A percentile compares a stretch with the other conserved stretches of the same genome.
Evolutionary conservation across 2,329 filamentous ascomycete species (phyloP).

Genomic region (Trichoderma brevicompactum): DNA sequence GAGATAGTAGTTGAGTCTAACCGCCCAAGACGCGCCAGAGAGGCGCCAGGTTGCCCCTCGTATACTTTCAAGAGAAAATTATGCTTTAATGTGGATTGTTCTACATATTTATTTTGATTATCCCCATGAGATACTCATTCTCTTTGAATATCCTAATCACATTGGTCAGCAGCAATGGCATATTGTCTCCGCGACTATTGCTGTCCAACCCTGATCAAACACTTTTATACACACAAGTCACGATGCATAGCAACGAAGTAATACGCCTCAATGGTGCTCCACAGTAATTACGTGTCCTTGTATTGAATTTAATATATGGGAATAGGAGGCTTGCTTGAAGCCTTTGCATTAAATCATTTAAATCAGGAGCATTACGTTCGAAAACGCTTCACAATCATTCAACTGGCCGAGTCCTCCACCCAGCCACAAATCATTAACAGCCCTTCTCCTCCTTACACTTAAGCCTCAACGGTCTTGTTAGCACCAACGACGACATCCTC

Average conservation of each 20-base stretch:
- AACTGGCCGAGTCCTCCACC: background rate
- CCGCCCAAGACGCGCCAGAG: background rate
- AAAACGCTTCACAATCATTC: slow-evolving; percentile 26
- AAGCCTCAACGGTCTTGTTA: slow-evolving; percentile 43
- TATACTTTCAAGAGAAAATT: background rate
- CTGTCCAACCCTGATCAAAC: background rate
- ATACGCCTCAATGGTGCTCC: background rate
- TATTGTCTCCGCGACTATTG: background rate
- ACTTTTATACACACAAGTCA: background rate
- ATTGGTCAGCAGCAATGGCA: background rate
- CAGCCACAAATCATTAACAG: slow-evolving; percentile 13
- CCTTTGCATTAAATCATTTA: slow-evolving; percentile 26
- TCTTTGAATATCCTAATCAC: background rate
- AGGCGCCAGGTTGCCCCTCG: background rate
- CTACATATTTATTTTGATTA: background rate
- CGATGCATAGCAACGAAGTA: background rate
- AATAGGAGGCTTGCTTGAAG: slow-evolving; percentile 20
- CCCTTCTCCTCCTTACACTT: background rate
- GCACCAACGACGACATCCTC: slow-evolving; percentile 52
- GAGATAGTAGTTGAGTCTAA: too few species aligned
- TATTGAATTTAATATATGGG: slow-evolving; percentile 20
- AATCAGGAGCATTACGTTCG: slow-evolving; percentile 18
- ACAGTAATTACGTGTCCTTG: slow-evolving; percentile 6
- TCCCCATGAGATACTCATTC: background rate
- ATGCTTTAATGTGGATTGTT: background rate